Evolutionary conservation across 352 stramenopile genomes (phyloP), one percentile per base, ranked within the genome.

Genomic region (Paralagenidium karlingii): DNA sequence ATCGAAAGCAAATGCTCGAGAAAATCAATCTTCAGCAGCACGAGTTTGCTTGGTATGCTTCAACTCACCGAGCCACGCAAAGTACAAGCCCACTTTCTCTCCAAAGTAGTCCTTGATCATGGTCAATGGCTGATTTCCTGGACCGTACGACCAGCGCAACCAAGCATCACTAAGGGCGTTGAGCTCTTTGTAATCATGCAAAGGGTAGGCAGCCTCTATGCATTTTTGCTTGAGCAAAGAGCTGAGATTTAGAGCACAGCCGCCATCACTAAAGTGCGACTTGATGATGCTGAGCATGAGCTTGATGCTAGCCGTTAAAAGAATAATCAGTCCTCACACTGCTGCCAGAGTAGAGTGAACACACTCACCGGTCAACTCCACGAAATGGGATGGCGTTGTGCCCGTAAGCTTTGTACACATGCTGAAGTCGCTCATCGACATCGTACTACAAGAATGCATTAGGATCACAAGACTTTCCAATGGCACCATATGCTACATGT

Each of bases 31-130:
- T 60, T 59, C 8, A 86, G 45, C 18, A 49, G 45, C 4, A 39
- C 19, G 6, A 81, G 63, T 28, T 86, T 64, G n/a, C n/a, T n/a
- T n/a, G n/a, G n/a, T n/a, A n/a, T n/a, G n/a, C n/a, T n/a, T n/a
- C n/a, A n/a, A n/a, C n/a, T n/a, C n/a, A n/a, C 95, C 82, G 1
- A 98, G 60, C 83, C 92, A 99, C 29, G 93, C 81, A 57, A 98
- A 98, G 71, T 98, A 98, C 42, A 98, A 90, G 1, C 86, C 89
- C 15, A 98, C 81, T 59, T 98, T 87, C 40, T 83, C 74, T 22
- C 74, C 74, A 43, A 83, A 87, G 39, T 87, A 87, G 51, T 84
- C 63, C 37, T 84, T 84, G 51, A 87, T 87, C n/a, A 53, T 41
- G 7, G n/a, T 9, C 3, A 83, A 40, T 13, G 74, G 74, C 34